Evolutionary conservation across 1,284 basidiomycete species (phyloP).

Genomic region (Ganoderma sp.): DNA sequence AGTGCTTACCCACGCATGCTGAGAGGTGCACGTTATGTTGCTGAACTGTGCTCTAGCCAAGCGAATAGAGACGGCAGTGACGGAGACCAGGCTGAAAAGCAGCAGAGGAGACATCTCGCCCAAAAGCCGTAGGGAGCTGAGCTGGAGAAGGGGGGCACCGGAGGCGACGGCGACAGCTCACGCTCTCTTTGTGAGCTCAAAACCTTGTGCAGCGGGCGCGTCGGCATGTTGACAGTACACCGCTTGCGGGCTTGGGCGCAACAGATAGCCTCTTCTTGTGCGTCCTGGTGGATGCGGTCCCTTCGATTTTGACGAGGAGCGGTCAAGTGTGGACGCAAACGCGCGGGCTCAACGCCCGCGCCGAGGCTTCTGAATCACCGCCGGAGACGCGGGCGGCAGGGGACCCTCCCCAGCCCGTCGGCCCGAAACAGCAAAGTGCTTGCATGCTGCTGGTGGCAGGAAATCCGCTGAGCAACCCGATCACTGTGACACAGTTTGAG

Average conservation of each 20-base stretch:
- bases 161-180: background rate
- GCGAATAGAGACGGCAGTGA: background rate
- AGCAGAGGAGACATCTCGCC: background rate
- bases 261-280: background rate
- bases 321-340: background rate
- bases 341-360: background rate
- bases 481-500: background rate
- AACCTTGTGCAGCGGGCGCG: background rate
- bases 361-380: background rate
- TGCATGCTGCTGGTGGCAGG: background rate
- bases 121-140: background rate
- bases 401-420: background rate
- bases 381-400: background rate
- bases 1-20: background rate
- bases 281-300: background rate
- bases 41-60: background rate
- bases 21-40: background rate
- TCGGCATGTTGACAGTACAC: background rate
- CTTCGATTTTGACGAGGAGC: background rate
- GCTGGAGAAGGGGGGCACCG: background rate
- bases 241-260: background rate
- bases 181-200: background rate
- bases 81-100: background rate
- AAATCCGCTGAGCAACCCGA: background rate
- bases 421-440: background rate